A percentile compares a stretch with the other conserved stretches of the same genome.
Conservation (phyloP, 192 early-diverging fungal genomes). For the Backusella westeae region DNA sequence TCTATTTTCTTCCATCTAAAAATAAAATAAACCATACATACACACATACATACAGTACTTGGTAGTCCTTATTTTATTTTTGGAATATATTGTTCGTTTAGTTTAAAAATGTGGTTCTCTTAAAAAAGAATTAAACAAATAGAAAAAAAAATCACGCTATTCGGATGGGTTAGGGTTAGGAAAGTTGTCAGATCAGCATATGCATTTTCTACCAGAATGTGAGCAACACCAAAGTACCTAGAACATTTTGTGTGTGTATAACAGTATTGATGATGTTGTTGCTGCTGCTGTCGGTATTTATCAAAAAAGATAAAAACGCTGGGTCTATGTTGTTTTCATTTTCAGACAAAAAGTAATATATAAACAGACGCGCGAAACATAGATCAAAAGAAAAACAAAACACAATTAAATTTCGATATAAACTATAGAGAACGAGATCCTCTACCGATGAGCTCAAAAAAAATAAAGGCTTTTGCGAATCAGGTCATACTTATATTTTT, state of each 20-base stretch:
- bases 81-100: not conserved
- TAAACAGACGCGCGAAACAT: not conserved
- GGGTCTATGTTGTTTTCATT: too few relatives aligned
- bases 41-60: not conserved
- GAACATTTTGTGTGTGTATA: not conserved
- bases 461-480: not conserved
- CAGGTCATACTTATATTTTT: not conserved
- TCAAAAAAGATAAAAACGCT: not conserved
- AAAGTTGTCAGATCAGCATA: not conserved
- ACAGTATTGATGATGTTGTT: not conserved
- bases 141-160: constrained; percentile 1
- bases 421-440: not conserved
- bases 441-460: not conserved
- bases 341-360: not conserved
- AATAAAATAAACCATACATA: not conserved
- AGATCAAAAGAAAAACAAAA: not conserved
- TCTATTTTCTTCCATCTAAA: not conserved
- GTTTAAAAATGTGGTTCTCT: not conserved
- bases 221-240: not conserved
- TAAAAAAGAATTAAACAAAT: not conserved
- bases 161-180: not conserved
- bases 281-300: too few relatives aligned
- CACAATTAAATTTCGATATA: not conserved
- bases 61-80: not conserved
- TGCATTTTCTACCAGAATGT: not conserved